Evolutionary conservation across 441 rosid genomes (phyloP).

Genomic region (Populus trichocarpa): DNA sequence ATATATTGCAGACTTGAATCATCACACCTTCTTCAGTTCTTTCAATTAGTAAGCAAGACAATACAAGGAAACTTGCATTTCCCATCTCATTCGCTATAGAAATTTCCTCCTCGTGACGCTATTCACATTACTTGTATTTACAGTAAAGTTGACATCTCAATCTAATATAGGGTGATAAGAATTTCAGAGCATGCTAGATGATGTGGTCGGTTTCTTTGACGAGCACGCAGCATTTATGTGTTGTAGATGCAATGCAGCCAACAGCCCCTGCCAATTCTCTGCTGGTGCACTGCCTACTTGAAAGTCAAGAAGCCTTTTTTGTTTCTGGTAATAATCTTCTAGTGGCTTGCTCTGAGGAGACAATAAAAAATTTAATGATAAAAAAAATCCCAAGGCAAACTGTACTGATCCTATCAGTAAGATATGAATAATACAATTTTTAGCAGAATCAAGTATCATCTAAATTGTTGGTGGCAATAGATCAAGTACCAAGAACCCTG

Average conservation of each 20-base stretch:
- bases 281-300: slow-evolving; percentile 34
- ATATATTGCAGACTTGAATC: not conserved
- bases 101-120: not conserved
- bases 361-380: not conserved
- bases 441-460: not conserved
- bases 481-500: not conserved
- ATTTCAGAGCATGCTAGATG: slow-evolving; percentile 3
- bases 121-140: not conserved
- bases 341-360: slow-evolving; percentile 38
- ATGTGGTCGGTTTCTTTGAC: slow-evolving; percentile 14
- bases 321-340: slow-evolving; percentile 49
- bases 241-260: slow-evolving; percentile 39
- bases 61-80: not conserved
- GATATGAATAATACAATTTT: not conserved
- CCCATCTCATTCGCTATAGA: not conserved
- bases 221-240: not conserved
- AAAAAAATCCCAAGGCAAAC: not conserved
- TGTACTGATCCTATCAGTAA: not conserved
- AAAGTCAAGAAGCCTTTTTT: slow-evolving; percentile 45
- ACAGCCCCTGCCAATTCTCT: slow-evolving; percentile 50
- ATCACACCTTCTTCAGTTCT: not conserved
- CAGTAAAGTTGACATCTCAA: not conserved
- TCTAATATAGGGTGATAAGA: not conserved
- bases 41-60: not conserved
- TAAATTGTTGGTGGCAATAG: not conserved